Evolutionary conservation across 257 asterid genomes (phyloP), one percentile per base, ranked within the genome.

Genomic region (Striga asiatica): DNA sequence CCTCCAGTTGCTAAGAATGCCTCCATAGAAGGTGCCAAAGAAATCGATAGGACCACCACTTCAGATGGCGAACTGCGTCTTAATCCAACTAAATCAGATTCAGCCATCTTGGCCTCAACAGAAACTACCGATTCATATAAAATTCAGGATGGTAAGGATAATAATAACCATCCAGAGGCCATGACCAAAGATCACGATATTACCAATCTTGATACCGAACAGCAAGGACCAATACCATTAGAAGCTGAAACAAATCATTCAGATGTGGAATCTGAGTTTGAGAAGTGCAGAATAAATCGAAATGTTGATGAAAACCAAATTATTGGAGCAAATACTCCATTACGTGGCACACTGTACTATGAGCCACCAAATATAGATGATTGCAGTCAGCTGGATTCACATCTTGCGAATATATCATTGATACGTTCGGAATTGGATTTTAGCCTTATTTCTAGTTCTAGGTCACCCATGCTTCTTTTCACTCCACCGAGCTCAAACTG

Each of bases 401-500:
- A 68, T 55, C 65, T 69, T 51, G 71, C 61, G 25, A 71, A 65
- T 73, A 61, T 61, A 64, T 61, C 72, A 52, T 59, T 69, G 70
- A 49, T 38, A 64, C 79, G 64, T 55, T 64, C 78, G 23, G 83
- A 63, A 45, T 65, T 77, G 60, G 79, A 68, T 56, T 50, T 63
- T 38, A 71, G 81, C 53, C 73, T 79, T 4, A 66, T 55, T 17
- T 25, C 62, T n/a, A n/a, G n/a, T n/a, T n/a, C n/a, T n/a, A n/a
- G n/a, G 27, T 73, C 92, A 18, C 82, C 82, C 0, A 53, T 69
- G 49, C 43, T 74, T 41, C 74, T 71, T 65, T 28, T 74, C 67
- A 82, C 93, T 56, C 98, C 95, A 20, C 83, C 88, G 38, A 74
- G 93, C 66, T 76, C 63, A 50, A 78, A 74, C 58, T 58, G 78